A percentile compares a stretch with the other conserved stretches of the same genome.
Conservation (phyloP, 202 grass and related monocot species). For the Sporobolus alterniflorus region DNA sequence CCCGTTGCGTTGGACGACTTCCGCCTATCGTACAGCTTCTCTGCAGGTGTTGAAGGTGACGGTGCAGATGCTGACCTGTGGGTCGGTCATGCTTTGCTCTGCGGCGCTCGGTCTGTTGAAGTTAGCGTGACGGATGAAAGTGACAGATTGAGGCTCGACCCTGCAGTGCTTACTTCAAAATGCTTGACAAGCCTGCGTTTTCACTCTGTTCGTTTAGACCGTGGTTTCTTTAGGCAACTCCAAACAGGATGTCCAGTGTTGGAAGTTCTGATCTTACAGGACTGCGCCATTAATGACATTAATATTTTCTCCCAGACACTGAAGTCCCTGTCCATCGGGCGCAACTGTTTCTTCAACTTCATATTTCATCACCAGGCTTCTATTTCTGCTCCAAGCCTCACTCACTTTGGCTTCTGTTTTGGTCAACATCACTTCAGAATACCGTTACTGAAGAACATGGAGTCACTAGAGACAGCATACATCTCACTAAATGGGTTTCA, state of each 20-base stretch:
- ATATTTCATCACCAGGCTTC: not conserved
- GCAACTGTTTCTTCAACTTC: accelerated
- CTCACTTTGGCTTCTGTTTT: not conserved
- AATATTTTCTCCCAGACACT: constrained; percentile 8
- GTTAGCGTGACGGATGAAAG: not conserved
- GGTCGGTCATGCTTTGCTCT: not conserved
- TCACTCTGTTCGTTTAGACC: accelerated
- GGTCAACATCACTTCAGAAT: too few relatives aligned
- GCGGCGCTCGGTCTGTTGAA: not conserved
- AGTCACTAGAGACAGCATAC: not conserved
- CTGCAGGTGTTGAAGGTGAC: too few relatives aligned
- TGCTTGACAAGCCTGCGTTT: not conserved
- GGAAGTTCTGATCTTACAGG: not conserved
- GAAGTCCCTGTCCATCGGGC: not conserved
- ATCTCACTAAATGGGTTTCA: not conserved
- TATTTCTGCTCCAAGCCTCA: constrained; percentile 12
- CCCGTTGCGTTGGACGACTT: not conserved
- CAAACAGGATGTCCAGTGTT: not conserved
- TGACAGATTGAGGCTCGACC: not conserved
- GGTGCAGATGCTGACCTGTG: not conserved
- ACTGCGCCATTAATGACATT: accelerated
- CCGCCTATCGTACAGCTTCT: not conserved
- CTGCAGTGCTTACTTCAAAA: not conserved
- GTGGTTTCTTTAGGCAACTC: constrained; percentile 17
- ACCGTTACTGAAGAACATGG: not conserved